phyloP scores from a whole-genome alignment of 2,329 filamentous ascomycete genomes.

The Rosellinia necatrix region DNA sequence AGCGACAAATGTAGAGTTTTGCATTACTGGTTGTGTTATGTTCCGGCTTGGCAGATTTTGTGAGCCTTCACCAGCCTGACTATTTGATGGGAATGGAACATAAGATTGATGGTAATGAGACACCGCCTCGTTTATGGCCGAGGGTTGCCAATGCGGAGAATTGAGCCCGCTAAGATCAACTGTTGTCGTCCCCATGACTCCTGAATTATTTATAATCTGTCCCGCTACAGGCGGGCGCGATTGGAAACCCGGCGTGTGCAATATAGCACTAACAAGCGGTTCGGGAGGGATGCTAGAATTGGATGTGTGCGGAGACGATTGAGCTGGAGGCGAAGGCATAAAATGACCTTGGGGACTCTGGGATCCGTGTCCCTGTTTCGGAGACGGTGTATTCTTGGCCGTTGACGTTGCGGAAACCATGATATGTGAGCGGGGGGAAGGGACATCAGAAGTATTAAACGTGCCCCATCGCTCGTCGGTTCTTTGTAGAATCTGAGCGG shows the following conservation, averaged over 20 bases:
- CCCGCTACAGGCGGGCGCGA: constrained; percentile 24
- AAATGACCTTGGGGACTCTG: constrained; percentile 45
- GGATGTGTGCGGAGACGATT: constrained; percentile 34
- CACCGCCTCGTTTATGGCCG: constrained; percentile 33
- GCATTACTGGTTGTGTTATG: constrained; percentile 36
- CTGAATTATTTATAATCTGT: constrained; percentile 29
- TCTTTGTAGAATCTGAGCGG: constrained; percentile 72
- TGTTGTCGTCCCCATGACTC: constrained; percentile 31
- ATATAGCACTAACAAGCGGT: constrained; percentile 33
- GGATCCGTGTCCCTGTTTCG: constrained; percentile 38
- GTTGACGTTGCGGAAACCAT: constrained; percentile 32
- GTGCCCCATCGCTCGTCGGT: constrained; percentile 80
- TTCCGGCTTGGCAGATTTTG: constrained; percentile 16
- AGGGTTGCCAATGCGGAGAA: constrained; percentile 34
- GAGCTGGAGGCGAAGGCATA: constrained; percentile 36
- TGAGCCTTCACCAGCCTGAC: constrained; percentile 27
- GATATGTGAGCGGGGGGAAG: constrained; percentile 52
- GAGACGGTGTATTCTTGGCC: constrained; percentile 30
- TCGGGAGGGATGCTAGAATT: constrained; percentile 38
- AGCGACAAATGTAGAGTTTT: constrained; percentile 46
- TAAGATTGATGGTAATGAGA: constrained; percentile 39
- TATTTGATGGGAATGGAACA: constrained; percentile 30
- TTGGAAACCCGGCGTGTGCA: constrained; percentile 34
- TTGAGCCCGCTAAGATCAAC: constrained; percentile 29
- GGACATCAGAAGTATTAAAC: constrained; percentile 66